Evolutionary conservation across 768 basidiomycete species (phyloP), one percentile per base, ranked within the genome.

Genomic region (Boletus tomentosulus): DNA sequence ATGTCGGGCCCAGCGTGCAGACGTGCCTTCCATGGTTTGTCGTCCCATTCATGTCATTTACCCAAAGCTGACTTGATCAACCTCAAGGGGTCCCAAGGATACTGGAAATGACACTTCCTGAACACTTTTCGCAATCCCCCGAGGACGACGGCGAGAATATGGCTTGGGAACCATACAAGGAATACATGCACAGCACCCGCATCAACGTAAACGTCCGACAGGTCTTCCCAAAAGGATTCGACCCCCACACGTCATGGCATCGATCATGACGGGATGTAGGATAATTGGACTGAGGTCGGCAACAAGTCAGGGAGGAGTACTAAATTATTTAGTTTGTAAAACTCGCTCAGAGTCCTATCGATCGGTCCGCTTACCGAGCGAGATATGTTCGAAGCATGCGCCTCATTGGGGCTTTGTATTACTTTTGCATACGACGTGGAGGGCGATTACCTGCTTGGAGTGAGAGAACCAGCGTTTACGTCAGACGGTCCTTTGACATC

Each of bases 181-280:
- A 78, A 28, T 93, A 91, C 67, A 72, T 93, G 68, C 70, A 64
- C 43, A 78, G 78, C 3, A 79, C 86, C 2, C 77, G 96, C 54
- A 88, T 98, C 64, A 98, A 98, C 65, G 76, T 98, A 52, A 98
- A 98, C 61, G 91, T 92, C 8, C 76, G 96, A 50, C 93, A 97
- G 66, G 89, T 91, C 6, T 90, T 91, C 65, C 87, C 88, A 2
- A 86, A 80, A 63, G 85, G 80, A 3, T 90, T 89, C 50, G 65
- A 71, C 51, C 73, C 77, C 19, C 39, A 49, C 49, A 24, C 25
- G 16, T 52, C 51, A 56, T 61, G 49, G 27, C 30, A 51, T 39
- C 19, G 37, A 57, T 54, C 52, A 31, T 33, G 25, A 31, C 39
- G n/a, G 28, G 25, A 44, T 44, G 24, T 12, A 16, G 25, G 39